Evolutionary conservation across 345 rosid species (phyloP), one percentile per base, ranked within the genome.

Genomic region (Aegle marmelos): DNA sequence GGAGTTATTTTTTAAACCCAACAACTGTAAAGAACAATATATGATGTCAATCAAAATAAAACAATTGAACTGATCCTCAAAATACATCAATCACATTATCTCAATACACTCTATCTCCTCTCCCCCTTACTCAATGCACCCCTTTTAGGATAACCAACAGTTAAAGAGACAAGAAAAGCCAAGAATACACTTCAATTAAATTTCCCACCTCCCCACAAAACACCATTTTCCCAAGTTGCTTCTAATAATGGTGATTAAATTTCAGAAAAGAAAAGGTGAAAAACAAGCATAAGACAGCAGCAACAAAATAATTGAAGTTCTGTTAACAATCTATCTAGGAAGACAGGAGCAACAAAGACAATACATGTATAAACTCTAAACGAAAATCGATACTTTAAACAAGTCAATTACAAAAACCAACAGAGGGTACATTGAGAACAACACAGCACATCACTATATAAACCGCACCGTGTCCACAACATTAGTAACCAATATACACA

Each of bases 401-500:
- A 33, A 11, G 30, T 56, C 28, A 71, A 71, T 31, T 31, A 31
- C 63, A 54, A 5, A 45, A 50, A 71, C 19, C 39, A n/a, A 54
- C 48, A 68, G 25, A 41, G 72, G 6, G 2, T 27, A 25, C 57
- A 63, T 45, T 7, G 57, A 41, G 56, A 41, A 41, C 30, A 41
- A 41, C 30, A 8, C 60, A 19, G 34, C 28, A 50, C 50, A 50
- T 50, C n/a, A 27, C n/a, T 68, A 45, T 16, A 68, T 31, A 71
- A 30, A 71, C 36, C 10, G 48, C 48, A 62, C 50, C 41, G 34
- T 9, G 54, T 19, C 58, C 58, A 30, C 22, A 73, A 68, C 48
- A 74, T n/a, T 56, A 57, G 60, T n/a, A 58, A 74, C 39, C 57
- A n/a, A 64, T 36, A 76, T 65, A 50, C 58, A 70, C 54, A 48